Conservation (phyloP, 352 stramenopile genomes). For the Pythium monospermum region DNA sequence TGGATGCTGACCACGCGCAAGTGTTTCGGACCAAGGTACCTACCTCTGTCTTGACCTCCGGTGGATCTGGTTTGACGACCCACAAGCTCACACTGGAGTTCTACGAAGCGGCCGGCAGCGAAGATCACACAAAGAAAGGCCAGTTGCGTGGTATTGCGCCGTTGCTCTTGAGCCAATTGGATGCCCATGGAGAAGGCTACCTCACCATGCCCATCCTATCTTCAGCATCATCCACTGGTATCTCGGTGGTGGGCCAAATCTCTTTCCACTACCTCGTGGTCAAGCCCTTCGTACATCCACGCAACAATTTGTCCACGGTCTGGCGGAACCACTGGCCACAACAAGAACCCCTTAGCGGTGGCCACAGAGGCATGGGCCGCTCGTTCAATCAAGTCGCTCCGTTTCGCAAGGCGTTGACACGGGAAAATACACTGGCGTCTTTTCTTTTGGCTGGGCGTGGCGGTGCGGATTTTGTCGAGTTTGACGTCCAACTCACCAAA, state of each 20-base stretch:
- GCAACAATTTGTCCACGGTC: constrained; percentile 49
- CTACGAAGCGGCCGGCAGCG: constrained; percentile 3
- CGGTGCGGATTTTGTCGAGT: constrained; percentile 78
- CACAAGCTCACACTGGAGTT: constrained; percentile 35
- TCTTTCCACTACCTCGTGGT: constrained; percentile 49
- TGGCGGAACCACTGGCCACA: constrained; percentile 71
- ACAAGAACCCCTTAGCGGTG: constrained; percentile 46
- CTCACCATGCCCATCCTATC: constrained; percentile 52
- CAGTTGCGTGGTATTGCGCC: constrained; percentile 31
- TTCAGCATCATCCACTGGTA: neutral
- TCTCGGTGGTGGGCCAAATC: constrained; percentile 38
- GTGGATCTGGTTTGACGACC: neutral
- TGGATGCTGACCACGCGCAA: constrained; percentile 31
- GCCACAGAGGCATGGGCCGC: constrained; percentile 72
- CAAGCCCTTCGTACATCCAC: constrained; percentile 42
- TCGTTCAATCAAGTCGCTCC: constrained; percentile 65
- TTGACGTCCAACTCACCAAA: constrained; percentile 81
- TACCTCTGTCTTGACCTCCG: neutral
- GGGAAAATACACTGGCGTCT: constrained; percentile 74
- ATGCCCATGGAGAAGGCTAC: constrained; percentile 41
- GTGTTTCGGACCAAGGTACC: constrained; percentile 50
- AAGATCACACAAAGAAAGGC: constrained; percentile 9
- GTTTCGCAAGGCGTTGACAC: constrained; percentile 51
- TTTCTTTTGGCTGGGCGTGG: constrained; percentile 63
- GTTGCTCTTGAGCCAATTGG: constrained; percentile 48